Evolutionary conservation across 495 filamentous ascomycete species (phyloP).

Genomic region (Hamigera avellanea): DNA sequence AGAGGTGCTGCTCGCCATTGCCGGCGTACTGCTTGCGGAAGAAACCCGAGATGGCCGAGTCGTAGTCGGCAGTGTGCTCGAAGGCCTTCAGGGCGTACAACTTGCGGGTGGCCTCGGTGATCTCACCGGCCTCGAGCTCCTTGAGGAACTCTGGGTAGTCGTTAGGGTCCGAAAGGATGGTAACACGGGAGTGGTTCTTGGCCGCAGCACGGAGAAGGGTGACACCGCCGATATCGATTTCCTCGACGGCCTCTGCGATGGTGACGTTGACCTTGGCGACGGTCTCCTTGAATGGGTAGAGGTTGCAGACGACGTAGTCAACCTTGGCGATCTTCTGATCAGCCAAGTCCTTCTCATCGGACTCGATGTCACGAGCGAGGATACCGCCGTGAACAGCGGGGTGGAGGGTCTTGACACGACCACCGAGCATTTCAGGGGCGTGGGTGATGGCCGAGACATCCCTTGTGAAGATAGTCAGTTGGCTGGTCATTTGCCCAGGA

Average conservation of each 20-base stretch:
- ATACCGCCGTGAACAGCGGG: constrained; percentile 91
- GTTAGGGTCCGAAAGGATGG: constrained; percentile 82
- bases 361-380: constrained; percentile 80
- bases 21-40: constrained; percentile 94
- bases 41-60: constrained; percentile 86
- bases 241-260: constrained; percentile 90
- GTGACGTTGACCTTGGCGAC: constrained; percentile 94
- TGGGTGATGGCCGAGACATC: constrained; percentile 96
- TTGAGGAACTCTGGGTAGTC: constrained; percentile 92
- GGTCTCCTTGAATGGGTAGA: constrained; percentile 98
- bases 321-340: constrained; percentile 96
- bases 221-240: constrained; percentile 96
- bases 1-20: constrained; percentile 68
- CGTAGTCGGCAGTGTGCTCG: constrained; percentile 97
- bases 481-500: neutral
- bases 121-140: constrained; percentile 77
- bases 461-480: constrained; percentile 31
- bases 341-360: constrained; percentile 91
- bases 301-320: constrained; percentile 96
- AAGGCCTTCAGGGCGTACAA: constrained; percentile 92
- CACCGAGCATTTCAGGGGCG: constrained; percentile 95
- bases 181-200: constrained; percentile 93
- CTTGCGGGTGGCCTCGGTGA: constrained; percentile 71
- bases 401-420: constrained; percentile 94
- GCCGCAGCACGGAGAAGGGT: constrained; percentile 92